Evolutionary conservation across 805 yeast species (phyloP).

Genomic region (Lipomyces mesembrius): DNA sequence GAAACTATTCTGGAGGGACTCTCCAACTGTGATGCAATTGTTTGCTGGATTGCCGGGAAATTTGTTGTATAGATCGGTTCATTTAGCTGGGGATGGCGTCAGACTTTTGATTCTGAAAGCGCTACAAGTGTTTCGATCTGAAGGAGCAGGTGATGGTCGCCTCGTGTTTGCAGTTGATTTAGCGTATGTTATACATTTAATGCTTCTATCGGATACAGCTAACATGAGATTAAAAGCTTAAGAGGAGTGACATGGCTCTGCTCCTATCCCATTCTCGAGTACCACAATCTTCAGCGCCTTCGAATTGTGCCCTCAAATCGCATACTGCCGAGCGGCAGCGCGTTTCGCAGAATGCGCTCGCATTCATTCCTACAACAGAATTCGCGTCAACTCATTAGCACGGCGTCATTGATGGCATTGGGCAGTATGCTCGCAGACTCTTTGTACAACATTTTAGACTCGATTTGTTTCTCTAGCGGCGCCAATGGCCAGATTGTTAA

Average conservation of each 20-base stretch:
- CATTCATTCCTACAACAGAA: background rate
- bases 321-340: conserved; percentile 1
- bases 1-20: background rate
- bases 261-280: conserved; percentile 1
- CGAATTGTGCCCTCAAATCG: conserved; percentile 1
- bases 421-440: background rate
- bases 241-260: conserved; percentile 4
- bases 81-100: background rate
- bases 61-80: background rate
- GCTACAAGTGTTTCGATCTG: background rate
- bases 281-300: background rate
- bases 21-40: background rate
- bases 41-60: conserved; percentile 8
- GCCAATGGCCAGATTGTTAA: background rate
- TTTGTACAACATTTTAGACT: background rate
- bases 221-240: background rate
- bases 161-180: background rate
- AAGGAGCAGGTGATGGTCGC: background rate
- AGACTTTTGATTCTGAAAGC: background rate
- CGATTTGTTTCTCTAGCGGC: background rate
- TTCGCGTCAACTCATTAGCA: background rate
- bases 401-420: background rate
- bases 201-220: background rate
- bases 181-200: background rate
- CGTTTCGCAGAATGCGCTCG: background rate